These are phyloP conservation scores for Schizosaccharomyces cryophilus DNA, from an alignment of 805 yeast species.

Conservation along the genomic window DNA sequence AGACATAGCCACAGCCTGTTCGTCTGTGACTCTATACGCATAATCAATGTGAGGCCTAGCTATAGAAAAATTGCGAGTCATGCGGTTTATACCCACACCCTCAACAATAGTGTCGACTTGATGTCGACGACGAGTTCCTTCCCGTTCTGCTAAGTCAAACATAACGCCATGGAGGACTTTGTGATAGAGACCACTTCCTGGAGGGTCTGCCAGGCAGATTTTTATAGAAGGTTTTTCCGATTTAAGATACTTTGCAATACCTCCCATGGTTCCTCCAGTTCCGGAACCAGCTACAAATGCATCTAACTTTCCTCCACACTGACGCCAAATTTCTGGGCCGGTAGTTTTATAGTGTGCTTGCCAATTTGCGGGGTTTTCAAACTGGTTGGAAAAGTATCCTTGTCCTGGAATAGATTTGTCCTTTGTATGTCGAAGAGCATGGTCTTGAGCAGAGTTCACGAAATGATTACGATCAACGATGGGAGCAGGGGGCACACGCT, in stretches of 20 bases:
- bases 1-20: conserved; percentile 73
- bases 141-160: conserved; percentile 73
- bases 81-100: conserved; percentile 75
- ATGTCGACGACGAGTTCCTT: conserved; percentile 82
- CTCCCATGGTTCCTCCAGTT: conserved; percentile 93
- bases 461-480: conserved; percentile 85
- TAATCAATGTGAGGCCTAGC: conserved; percentile 56
- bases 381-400: conserved; percentile 85
- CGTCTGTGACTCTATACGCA: conserved; percentile 55
- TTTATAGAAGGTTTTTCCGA: conserved; percentile 20
- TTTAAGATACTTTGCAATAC: conserved; percentile 56
- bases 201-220: conserved; percentile 74
- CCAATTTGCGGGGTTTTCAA: conserved; percentile 87
- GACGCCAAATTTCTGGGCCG: conserved; percentile 78
- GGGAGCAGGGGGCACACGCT: conserved; percentile 78
- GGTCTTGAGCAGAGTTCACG: conserved; percentile 59
- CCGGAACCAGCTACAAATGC: conserved; percentile 83
- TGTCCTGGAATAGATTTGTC: conserved; percentile 15
- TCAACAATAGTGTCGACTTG: conserved; percentile 89
- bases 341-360: conserved; percentile 54
- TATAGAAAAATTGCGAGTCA: conserved; percentile 53
- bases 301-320: conserved; percentile 43
- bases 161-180: conserved; percentile 73
- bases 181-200: conserved; percentile 78
- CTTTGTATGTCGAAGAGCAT: conserved; percentile 26